A percentile compares a stretch with the other conserved stretches of the same genome.
These are phyloP conservation scores for Globisporangium acanthophoron DNA, from an alignment of 352 stramenopile species.

Conservation along the genomic window DNA sequence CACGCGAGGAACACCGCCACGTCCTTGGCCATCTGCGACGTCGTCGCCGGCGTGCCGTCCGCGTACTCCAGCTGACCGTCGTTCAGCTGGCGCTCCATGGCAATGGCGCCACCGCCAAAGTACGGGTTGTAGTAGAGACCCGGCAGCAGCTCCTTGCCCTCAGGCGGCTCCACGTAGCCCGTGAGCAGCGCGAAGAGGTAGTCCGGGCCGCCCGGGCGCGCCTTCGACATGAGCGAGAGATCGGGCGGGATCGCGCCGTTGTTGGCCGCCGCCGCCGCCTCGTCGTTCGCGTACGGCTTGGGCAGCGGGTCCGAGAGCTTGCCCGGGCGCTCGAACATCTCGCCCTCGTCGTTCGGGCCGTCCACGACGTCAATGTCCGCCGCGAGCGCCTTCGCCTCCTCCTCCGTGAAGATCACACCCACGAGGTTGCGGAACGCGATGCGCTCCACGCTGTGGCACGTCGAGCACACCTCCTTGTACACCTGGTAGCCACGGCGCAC, in stretches of 20 bases:
- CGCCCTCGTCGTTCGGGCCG: constrained; percentile 96
- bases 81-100: constrained; percentile 96
- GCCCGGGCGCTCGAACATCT: constrained; percentile 99
- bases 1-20: constrained; percentile 97
- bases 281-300: constrained; percentile 97
- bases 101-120: constrained; percentile 97
- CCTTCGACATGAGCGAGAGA: constrained; percentile 97
- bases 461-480: constrained; percentile 98
- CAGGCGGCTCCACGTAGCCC: constrained; percentile 94
- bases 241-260: constrained; percentile 97
- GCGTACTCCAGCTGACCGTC: constrained; percentile 98
- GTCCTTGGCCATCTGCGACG: constrained; percentile 98
- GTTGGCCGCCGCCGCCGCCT: constrained; percentile 95
- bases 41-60: constrained; percentile 95
- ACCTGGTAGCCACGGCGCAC: constrained; percentile 99
- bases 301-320: constrained; percentile 96
- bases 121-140: constrained; percentile 99
- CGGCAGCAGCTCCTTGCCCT: constrained; percentile 79
- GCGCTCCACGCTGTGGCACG: constrained; percentile 96
- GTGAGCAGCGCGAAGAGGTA: constrained; percentile 98
- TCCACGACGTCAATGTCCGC: constrained; percentile 96
- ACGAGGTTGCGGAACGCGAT: constrained; percentile 98
- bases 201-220: constrained; percentile 92
- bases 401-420: constrained; percentile 94
- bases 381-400: constrained; percentile 88